phyloP scores from a whole-genome alignment of 2,329 filamentous ascomycete genomes.

The Talaromyces sp. region DNA sequence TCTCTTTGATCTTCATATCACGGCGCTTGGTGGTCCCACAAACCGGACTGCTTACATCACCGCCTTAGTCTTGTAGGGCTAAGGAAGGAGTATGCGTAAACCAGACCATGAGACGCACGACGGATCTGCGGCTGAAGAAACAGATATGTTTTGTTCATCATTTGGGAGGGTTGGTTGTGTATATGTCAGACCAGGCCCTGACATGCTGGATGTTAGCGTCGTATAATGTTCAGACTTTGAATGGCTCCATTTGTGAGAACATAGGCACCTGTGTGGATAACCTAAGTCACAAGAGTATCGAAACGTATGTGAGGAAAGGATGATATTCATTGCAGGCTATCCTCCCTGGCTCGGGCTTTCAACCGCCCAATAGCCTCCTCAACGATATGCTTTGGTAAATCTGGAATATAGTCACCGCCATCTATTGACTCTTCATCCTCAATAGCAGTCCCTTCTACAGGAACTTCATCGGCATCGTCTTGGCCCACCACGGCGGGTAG shows the following conservation, averaged over 20 bases:
- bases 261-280: not conserved
- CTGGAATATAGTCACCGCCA: slow-evolving; percentile 37
- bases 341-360: slow-evolving; percentile 27
- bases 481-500: slow-evolving; percentile 18
- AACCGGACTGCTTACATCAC: slow-evolving; percentile 20
- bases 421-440: slow-evolving; percentile 16
- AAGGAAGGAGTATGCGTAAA: slow-evolving; percentile 30
- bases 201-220: not conserved
- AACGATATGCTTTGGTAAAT: slow-evolving; percentile 39
- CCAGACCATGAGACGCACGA: slow-evolving; percentile 11
- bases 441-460: slow-evolving; percentile 2
- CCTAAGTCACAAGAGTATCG: not conserved
- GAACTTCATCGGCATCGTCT: slow-evolving; percentile 11
- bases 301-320: not conserved
- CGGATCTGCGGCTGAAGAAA: slow-evolving; percentile 17
- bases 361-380: slow-evolving; percentile 40
- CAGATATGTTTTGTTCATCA: slow-evolving; percentile 33
- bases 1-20: slow-evolving; percentile 38
- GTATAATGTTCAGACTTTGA: not conserved
- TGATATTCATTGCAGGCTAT: slow-evolving; percentile 13
- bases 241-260: not conserved
- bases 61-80: slow-evolving; percentile 21
- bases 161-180: slow-evolving; percentile 18
- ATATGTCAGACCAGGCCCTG: not conserved
- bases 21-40: not conserved